A percentile compares a stretch with the other conserved stretches of the same genome.
phyloP scores from a whole-genome alignment of 495 filamentous ascomycete genomes.

The Bryoglossum gracile region DNA sequence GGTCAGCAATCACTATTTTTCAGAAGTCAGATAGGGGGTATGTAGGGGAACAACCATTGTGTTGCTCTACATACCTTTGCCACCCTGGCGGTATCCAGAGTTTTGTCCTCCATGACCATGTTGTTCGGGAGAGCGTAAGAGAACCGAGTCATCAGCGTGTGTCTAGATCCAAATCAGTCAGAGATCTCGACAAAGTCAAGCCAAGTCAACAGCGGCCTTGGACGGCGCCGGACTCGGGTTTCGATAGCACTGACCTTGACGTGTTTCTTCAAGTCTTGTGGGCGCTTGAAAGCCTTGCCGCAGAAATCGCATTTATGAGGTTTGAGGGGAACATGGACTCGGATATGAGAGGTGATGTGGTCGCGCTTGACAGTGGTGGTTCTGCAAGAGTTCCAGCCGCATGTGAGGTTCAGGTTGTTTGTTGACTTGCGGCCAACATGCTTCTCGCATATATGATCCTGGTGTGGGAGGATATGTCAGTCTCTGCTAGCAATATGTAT shows the following conservation, averaged over 20 bases:
- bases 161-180: constrained; percentile 37
- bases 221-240: too few relatives aligned
- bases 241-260: constrained; percentile 65
- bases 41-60: constrained; percentile 17
- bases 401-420: constrained; percentile 96
- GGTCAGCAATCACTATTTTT: constrained; percentile 37
- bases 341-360: constrained; percentile 98
- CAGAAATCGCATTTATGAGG: constrained; percentile 99
- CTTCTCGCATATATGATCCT: constrained; percentile 98
- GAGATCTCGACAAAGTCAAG: constrained; percentile 26
- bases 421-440: constrained; percentile 98
- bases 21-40: constrained; percentile 16
- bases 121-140: constrained; percentile 69
- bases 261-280: constrained; percentile 98
- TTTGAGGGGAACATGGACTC: constrained; percentile 95
- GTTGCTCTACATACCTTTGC: constrained; percentile 46
- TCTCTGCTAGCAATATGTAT: too few relatives aligned
- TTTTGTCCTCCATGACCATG: constrained; percentile 55
- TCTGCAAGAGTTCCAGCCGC: constrained; percentile 92
- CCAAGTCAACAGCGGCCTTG: too few relatives aligned
- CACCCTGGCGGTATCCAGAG: constrained; percentile 42
- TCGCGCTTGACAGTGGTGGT: constrained; percentile 98
- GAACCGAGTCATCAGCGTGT: constrained; percentile 95
- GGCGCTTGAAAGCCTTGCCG: constrained; percentile 97
- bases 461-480: constrained; percentile 17